A percentile compares a stretch with the other conserved stretches of the same genome.
These are phyloP conservation scores for Colletotrichum sp. DNA, from an alignment of 2,329 filamentous ascomycete genomes.

Conservation along the genomic window DNA sequence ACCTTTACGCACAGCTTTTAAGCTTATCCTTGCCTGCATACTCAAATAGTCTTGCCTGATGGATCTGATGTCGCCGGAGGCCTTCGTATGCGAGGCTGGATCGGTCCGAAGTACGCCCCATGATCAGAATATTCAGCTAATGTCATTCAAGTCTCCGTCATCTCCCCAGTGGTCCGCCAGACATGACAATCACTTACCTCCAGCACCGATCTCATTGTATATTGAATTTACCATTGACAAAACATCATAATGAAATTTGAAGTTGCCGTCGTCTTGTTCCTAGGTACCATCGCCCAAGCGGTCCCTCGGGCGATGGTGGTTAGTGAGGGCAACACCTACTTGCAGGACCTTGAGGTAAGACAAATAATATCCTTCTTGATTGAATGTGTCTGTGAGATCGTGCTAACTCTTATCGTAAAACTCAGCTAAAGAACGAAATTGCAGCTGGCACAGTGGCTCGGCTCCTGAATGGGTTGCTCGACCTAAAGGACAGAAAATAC, in stretches of 20 bases:
- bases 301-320: not conserved
- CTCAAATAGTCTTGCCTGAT: not conserved
- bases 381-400: too few species aligned
- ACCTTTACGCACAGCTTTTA: not conserved
- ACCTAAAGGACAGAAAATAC: not conserved
- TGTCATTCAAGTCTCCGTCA: not conserved
- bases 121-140: not conserved
- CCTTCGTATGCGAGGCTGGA: not conserved
- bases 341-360: not conserved
- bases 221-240: not conserved
- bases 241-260: not conserved
- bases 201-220: not conserved
- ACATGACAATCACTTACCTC: not conserved
- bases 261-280: not conserved
- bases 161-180: not conserved
- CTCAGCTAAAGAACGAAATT: not conserved
- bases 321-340: not conserved
- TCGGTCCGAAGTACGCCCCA: not conserved
- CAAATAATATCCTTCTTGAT: accelerated
- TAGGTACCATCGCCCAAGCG: not conserved
- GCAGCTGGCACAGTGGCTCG: not conserved
- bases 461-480: not conserved
- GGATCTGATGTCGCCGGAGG: not conserved
- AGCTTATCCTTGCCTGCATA: not conserved
- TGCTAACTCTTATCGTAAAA: accelerated